Evolutionary conservation across 2,329 filamentous ascomycete genomes (phyloP).

Genomic region (Helotiales sp.): DNA sequence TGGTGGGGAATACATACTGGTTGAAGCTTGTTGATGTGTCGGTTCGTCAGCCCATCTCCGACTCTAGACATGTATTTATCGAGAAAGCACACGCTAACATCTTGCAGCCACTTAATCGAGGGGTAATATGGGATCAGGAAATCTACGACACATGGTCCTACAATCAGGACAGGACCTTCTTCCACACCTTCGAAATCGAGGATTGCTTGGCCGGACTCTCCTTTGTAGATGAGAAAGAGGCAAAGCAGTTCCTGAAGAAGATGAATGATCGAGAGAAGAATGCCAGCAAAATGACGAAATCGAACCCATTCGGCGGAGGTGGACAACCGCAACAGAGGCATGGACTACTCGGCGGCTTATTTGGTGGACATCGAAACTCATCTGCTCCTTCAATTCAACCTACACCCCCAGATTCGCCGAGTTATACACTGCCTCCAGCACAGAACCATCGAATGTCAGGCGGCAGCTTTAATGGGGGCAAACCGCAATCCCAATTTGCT

Average conservation of each 20-base stretch:
- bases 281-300: constrained; percentile 83
- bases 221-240: constrained; percentile 97
- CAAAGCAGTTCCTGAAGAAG: constrained; percentile 96
- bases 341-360: constrained; percentile 63
- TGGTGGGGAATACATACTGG: constrained; percentile 96
- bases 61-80: neutral
- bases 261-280: constrained; percentile 96
- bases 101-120: constrained; percentile 71
- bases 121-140: constrained; percentile 96
- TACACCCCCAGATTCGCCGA: constrained; percentile 62
- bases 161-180: constrained; percentile 97
- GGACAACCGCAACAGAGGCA: constrained; percentile 49
- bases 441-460: constrained; percentile 47
- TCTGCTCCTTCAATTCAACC: constrained; percentile 51
- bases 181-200: constrained; percentile 96
- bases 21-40: constrained; percentile 97
- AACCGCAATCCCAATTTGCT: constrained; percentile 58
- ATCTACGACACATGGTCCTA: constrained; percentile 95
- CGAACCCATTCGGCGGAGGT: constrained; percentile 71
- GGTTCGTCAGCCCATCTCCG: constrained; percentile 57
- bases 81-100: constrained; percentile 27
- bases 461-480: constrained; percentile 53
- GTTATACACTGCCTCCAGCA: constrained; percentile 47
- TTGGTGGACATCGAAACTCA: constrained; percentile 62
- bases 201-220: constrained; percentile 88